phyloP scores from a whole-genome alignment of 805 yeast genomes.

The Dipodascus albidus region DNA sequence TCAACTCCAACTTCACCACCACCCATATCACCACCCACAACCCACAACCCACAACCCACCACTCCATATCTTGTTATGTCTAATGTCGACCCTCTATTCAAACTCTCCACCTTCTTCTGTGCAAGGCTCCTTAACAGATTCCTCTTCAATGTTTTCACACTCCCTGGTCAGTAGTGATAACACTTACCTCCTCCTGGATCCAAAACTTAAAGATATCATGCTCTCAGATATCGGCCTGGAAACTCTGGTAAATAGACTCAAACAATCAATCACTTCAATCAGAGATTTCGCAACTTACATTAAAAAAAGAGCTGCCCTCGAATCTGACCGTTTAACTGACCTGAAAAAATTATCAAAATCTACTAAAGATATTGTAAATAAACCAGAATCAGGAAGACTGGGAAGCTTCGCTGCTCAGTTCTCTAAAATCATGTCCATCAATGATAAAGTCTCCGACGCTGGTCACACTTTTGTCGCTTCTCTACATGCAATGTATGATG shows the following conservation, averaged over 20 bases:
- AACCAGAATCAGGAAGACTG: constrained; percentile 36
- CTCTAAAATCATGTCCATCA: constrained; percentile 60
- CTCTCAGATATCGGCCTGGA: constrained; percentile 49
- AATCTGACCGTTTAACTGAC: constrained; percentile 67
- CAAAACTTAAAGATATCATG: constrained; percentile 24
- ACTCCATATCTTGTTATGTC: too few species aligned
- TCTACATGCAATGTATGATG: constrained; percentile 76
- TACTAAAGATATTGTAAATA: constrained; percentile 38
- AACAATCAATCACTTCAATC: constrained; percentile 68
- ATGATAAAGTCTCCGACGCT: constrained; percentile 63
- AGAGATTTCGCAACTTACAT: constrained; percentile 77
- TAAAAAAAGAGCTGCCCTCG: constrained; percentile 65
- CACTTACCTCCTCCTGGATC: constrained; percentile 23
- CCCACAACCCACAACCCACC: too few species aligned
- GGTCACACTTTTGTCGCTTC: constrained; percentile 70
- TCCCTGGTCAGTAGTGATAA: not conserved
- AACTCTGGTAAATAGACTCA: constrained; percentile 56
- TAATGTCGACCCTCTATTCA: not conserved
- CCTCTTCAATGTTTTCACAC: not conserved
- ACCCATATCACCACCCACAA: too few species aligned
- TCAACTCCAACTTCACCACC: too few species aligned
- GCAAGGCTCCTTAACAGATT: not conserved
- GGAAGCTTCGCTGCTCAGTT: constrained; percentile 60
- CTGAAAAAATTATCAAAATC: constrained; percentile 57
- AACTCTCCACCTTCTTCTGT: not conserved